Evolutionary conservation across 345 rosid species (phyloP).

Genomic region (Rhizophora mangle): DNA sequence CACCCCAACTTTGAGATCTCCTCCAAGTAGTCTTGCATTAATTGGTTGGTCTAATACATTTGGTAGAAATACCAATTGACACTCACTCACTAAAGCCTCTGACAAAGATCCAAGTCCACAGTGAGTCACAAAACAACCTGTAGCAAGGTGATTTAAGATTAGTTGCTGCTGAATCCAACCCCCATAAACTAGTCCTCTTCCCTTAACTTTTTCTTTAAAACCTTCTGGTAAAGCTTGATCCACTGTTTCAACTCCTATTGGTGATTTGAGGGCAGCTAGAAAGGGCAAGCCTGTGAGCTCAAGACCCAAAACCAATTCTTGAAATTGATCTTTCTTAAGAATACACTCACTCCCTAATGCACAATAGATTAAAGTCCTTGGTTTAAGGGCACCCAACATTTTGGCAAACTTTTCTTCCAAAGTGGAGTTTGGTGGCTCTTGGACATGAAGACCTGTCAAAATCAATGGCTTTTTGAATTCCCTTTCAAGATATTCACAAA

Average conservation of each 20-base stretch:
- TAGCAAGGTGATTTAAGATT: conserved; percentile 30
- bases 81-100: conserved; percentile 33
- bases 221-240: neutral
- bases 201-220: conserved; percentile 6
- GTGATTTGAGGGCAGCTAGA: neutral
- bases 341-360: neutral
- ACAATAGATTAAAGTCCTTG: neutral
- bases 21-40: conserved; percentile 38
- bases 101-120: conserved; percentile 38
- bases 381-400: neutral
- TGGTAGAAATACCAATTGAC: conserved; percentile 42
- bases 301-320: neutral
- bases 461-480: neutral
- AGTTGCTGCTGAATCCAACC: conserved; percentile 36
- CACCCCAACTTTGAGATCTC: conserved; percentile 34
- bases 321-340: neutral
- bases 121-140: conserved; percentile 47
- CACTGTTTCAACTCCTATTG: neutral
- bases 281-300: conserved; percentile 5
- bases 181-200: conserved; percentile 29
- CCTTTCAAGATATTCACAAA: neutral
- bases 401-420: neutral
- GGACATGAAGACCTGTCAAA: neutral
- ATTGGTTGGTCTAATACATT: conserved; percentile 38
- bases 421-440: neutral